phyloP scores from a whole-genome alignment of 2,329 filamentous ascomycete species.

The Zymoseptoria tritici region DNA sequence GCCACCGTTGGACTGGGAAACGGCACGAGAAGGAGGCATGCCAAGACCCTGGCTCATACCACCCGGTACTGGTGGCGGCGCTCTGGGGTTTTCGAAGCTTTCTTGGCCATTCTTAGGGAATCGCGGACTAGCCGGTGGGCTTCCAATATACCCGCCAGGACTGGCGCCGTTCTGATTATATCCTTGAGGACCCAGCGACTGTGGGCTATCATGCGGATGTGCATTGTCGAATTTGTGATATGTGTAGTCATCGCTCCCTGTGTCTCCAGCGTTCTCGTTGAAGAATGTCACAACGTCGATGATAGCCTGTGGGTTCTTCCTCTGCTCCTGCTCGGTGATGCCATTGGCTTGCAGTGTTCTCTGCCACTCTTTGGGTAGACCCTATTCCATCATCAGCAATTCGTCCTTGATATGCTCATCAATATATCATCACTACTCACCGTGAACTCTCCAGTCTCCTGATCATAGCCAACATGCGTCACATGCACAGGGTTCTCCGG shows the following conservation, averaged over 20 bases:
- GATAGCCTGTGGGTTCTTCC: constrained; percentile 91
- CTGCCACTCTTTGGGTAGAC: constrained; percentile 96
- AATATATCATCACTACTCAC: constrained; percentile 46
- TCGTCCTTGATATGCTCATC: constrained; percentile 3
- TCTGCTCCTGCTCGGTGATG: constrained; percentile 91
- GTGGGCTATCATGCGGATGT: constrained; percentile 47
- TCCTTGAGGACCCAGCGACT: constrained; percentile 24
- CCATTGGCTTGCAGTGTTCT: constrained; percentile 89
- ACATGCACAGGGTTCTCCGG: constrained; percentile 97
- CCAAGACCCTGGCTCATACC: constrained; percentile 33
- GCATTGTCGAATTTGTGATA: constrained; percentile 96
- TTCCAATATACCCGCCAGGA: constrained; percentile 55
- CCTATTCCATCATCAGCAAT: constrained; percentile 38
- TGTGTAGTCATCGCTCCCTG: constrained; percentile 72
- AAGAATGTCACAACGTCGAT: constrained; percentile 95
- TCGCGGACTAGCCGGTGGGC: constrained; percentile 74
- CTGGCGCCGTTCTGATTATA: constrained; percentile 22
- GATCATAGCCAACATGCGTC: constrained; percentile 96
- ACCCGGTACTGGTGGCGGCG: constrained; percentile 78
- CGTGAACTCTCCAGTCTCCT: constrained; percentile 91
- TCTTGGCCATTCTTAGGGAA: constrained; percentile 85
- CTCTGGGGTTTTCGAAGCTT: constrained; percentile 94
- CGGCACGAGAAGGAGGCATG: constrained; percentile 26
- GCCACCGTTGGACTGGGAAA: constrained; percentile 40
- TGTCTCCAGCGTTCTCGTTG: constrained; percentile 79